These are phyloP conservation scores for Pseudogymnoascus sp. DNA, from an alignment of 2,329 filamentous ascomycete species.

Conservation along the genomic window DNA sequence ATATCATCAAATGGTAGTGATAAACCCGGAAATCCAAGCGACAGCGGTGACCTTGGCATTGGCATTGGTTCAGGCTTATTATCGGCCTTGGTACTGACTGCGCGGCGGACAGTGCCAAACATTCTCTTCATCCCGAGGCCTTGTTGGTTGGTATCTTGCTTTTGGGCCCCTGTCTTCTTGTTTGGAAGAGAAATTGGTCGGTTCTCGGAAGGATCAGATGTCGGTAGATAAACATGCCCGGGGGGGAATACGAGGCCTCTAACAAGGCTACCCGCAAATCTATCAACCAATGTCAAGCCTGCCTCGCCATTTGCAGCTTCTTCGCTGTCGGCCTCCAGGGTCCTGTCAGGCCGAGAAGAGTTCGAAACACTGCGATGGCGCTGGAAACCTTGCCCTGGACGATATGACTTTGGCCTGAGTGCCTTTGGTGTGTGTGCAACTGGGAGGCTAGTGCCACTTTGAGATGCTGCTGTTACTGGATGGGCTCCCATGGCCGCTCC, in stretches of 20 bases:
- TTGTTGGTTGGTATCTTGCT: slow-evolving; percentile 52
- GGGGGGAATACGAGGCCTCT: slow-evolving; percentile 80
- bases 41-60: slow-evolving; percentile 26
- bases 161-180: slow-evolving; percentile 33
- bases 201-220: slow-evolving; percentile 46
- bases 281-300: background rate
- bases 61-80: slow-evolving; percentile 2
- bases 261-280: slow-evolving; percentile 73
- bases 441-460: slow-evolving; percentile 40
- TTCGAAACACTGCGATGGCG: slow-evolving; percentile 83
- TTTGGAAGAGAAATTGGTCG: slow-evolving; percentile 48
- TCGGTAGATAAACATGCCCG: slow-evolving; percentile 70
- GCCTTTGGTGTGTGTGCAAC: slow-evolving; percentile 53
- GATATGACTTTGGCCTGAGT: slow-evolving; percentile 49
- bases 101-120: slow-evolving; percentile 77
- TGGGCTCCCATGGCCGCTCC: slow-evolving; percentile 45
- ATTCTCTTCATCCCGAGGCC: slow-evolving; percentile 77
- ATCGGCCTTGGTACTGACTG: slow-evolving; percentile 52
- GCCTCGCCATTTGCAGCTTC: background rate
- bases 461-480: slow-evolving; percentile 45
- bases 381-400: slow-evolving; percentile 59
- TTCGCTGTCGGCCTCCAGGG: slow-evolving; percentile 28
- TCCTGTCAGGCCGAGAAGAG: slow-evolving; percentile 38
- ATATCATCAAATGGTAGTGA: slow-evolving; percentile 20
- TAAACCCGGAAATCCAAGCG: slow-evolving; percentile 45